Conservation (phyloP, 257 asterid species). For the Solanum bulbocastanum region DNA sequence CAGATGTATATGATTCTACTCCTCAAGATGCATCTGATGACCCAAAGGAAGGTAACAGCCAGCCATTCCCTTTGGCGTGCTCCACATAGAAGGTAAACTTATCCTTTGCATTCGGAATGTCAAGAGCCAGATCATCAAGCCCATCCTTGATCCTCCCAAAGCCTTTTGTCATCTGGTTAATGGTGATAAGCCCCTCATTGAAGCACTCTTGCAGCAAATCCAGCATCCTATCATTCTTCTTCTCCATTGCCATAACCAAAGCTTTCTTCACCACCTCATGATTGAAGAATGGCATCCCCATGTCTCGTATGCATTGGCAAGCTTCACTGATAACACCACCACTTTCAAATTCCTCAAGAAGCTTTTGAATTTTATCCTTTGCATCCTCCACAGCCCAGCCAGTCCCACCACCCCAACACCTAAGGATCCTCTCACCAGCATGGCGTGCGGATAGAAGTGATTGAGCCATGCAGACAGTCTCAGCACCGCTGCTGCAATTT, state of each 20-base stretch:
- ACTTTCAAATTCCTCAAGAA: conserved; percentile 89
- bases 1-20: conserved; percentile 10
- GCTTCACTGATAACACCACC: conserved; percentile 84
- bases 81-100: conserved; percentile 55
- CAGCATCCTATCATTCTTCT: conserved; percentile 89
- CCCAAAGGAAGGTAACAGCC: conserved; percentile 43
- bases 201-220: conserved; percentile 69
- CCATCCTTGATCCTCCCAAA: conserved; percentile 79
- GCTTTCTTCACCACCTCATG: conserved; percentile 98
- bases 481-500: conserved; percentile 57
- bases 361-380: conserved; percentile 91
- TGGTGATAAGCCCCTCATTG: conserved; percentile 81
- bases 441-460: conserved; percentile 85
- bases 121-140: conserved; percentile 90
- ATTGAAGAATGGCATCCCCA: conserved; percentile 85
- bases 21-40: conserved; percentile 12
- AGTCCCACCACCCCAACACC: conserved; percentile 99
- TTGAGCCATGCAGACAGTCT: conserved; percentile 65
- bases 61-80: conserved; percentile 47
- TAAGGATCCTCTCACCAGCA: conserved; percentile 96
- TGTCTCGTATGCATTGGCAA: conserved; percentile 91
- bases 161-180: conserved; percentile 92
- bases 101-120: conserved; percentile 82
- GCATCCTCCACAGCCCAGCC: conserved; percentile 99
- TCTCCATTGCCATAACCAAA: conserved; percentile 99